Conservation (phyloP, 768 basidiomycete species). For the Mrakia gelida region DNA sequence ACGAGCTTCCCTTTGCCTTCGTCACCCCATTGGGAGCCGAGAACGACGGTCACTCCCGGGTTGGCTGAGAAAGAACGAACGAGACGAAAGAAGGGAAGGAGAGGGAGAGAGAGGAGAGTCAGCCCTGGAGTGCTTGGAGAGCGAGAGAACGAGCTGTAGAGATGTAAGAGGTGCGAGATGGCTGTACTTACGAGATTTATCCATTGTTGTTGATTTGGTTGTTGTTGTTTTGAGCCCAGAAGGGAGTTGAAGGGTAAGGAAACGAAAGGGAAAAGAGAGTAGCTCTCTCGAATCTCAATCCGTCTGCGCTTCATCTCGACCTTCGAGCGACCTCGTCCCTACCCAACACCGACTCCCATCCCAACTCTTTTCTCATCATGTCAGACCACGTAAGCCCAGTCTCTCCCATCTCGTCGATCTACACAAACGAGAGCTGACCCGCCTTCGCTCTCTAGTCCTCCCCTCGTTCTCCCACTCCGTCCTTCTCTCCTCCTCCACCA, state of each 20-base stretch:
- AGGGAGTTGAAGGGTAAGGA: not conserved
- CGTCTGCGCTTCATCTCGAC: not conserved
- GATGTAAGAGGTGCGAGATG: not conserved
- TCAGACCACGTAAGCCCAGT: no score
- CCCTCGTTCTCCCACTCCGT: not conserved
- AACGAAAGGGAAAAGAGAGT: not conserved
- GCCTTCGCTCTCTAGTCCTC: no score
- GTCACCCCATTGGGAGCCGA: constrained; percentile 49
- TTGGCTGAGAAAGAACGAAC: constrained; percentile 6
- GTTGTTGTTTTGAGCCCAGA: not conserved
- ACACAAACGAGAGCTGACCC: not conserved
- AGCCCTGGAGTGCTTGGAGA: not conserved
- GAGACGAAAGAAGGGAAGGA: not conserved
- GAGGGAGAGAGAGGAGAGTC: no score
- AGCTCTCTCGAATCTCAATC: not conserved
- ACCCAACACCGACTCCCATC: no score
- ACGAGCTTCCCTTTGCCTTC: constrained; percentile 70
- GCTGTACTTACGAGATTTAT: not conserved
- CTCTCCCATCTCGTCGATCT: not conserved
- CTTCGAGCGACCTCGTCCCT: no score
- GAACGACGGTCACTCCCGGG: constrained; percentile 29
- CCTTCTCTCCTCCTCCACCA: not conserved
- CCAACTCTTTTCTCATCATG: no score
- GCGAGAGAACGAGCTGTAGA: no score
- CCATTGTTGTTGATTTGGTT: not conserved